A percentile compares a stretch with the other conserved stretches of the same genome.
Conservation (phyloP, 2,329 filamentous ascomycete species). For the Blastomyces emzantsi region DNA sequence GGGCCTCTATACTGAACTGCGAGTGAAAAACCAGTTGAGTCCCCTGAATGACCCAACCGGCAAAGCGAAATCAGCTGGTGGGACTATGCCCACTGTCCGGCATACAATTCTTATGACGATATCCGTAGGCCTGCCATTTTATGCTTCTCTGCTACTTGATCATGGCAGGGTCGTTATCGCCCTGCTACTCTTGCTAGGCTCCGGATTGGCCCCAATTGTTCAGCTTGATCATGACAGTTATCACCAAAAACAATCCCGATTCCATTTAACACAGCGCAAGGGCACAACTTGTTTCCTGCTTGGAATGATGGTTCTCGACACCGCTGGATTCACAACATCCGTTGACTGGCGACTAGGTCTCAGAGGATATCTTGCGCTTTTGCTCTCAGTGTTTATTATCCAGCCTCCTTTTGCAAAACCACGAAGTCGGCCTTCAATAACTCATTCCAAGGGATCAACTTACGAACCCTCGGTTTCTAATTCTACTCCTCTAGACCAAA, state of each 20-base stretch:
- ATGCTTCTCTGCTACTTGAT: conserved; percentile 47
- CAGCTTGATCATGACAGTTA: not conserved
- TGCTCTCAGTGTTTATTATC: conserved; percentile 37
- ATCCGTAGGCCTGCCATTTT: conserved; percentile 46
- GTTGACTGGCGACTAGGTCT: not conserved
- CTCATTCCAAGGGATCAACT: not conserved
- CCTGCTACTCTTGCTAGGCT: conserved; percentile 31
- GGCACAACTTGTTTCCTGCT: conserved; percentile 8
- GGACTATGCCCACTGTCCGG: conserved; percentile 15
- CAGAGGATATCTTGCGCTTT: conserved; percentile 13
- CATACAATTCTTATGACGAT: conserved; percentile 28
- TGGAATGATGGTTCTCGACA: conserved; percentile 11
- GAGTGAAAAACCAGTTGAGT: not conserved
- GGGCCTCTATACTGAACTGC: conserved; percentile 16
- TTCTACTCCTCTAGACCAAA: not conserved
- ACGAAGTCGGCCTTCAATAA: not conserved
- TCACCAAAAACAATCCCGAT: not conserved
- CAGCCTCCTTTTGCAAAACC: conserved; percentile 37
- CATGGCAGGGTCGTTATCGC: conserved; percentile 46
- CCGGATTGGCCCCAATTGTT: conserved; percentile 11
- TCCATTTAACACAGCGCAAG: conserved; percentile 9
- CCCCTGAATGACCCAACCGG: not conserved
- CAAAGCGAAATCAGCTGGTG: conserved; percentile 16
- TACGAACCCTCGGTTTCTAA: not conserved
- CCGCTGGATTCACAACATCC: conserved; percentile 2